Percentiles rank a stretch among this genome's conserved stretches.
Evolutionary conservation across 352 stramenopile species (phyloP).

Genomic region (Hyaloperonospora arabidopsidis): DNA sequence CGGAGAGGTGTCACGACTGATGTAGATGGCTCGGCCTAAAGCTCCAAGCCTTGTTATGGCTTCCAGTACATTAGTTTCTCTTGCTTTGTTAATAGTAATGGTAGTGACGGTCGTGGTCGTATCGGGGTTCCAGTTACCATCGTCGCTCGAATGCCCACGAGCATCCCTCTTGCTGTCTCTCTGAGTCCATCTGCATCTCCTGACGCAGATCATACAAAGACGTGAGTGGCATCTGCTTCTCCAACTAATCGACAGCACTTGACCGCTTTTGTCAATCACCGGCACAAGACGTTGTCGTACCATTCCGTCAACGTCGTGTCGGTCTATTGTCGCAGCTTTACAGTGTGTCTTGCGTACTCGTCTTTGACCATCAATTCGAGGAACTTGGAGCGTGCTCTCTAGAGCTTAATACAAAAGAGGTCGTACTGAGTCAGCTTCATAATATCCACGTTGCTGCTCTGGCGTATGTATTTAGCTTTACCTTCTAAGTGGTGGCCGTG

Average conservation of each 20-base stretch:
- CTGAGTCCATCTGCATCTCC: conserved; percentile 7
- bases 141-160: not conserved
- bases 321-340: not conserved
- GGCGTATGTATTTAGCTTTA: conserved; percentile 66
- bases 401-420: conserved; percentile 28
- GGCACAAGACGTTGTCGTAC: conserved; percentile 37
- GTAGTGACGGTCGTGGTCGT: not conserved
- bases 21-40: not conserved
- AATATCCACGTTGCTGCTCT: conserved; percentile 25
- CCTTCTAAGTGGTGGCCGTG: conserved; percentile 75
- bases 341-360: conserved; percentile 35
- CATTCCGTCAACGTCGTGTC: conserved; percentile 40
- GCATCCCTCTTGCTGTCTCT: conserved; percentile 11
- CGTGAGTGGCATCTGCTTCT: conserved; percentile 13
- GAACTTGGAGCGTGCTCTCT: conserved; percentile 43
- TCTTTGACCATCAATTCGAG: conserved; percentile 65
- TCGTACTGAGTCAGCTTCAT: conserved; percentile 59
- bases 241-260: conserved; percentile 20
- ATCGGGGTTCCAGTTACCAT: not conserved
- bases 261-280: conserved; percentile 34
- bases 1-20: conserved; percentile 1
- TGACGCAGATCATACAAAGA: conserved; percentile 10
- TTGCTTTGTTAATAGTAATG: not conserved
- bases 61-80: conserved; percentile 9
- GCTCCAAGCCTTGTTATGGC: conserved; percentile 1